Evolutionary conservation across 129 eudicot genomes (phyloP), one percentile per base, ranked within the genome.

Genomic region (Smallanthus sonchifolius): DNA sequence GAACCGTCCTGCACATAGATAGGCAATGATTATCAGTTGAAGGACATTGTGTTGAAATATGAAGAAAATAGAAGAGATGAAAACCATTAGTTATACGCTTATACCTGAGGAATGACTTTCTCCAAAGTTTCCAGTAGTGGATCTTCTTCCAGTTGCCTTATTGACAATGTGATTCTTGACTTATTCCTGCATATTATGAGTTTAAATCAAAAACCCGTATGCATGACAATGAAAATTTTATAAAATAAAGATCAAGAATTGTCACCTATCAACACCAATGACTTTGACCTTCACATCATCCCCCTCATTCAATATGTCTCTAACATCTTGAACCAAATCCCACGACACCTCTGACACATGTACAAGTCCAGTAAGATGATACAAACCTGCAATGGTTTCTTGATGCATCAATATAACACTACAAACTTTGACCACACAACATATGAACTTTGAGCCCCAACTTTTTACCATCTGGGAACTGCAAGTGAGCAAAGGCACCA

Each of bases 311-410:
- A 95, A 77, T 48, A 91, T 75, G 65, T 91, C 96, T 74, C 97
- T 85, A 62, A 79, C 87, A 44, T 95, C 96, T 34, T 83, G 96
- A 76, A 95, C 96, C 63, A 86, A 91, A 83, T 95, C 99, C 99
- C 99, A 95, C 0, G 99, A 95, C 52, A 95, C 92, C 78, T 95
- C 99, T 8, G 99, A 95, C 36, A 91, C 86, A 72, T 95, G 97
- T 60, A 95, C 91, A 24, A 95, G 88, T 70, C 99, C 99, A 7
- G 96, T 88, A 70, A 95, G 96, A 73, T 87, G 87, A 85, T 87
- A 91, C 52, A 15, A 48, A 36, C 99, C 97, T 95, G 88, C 82
- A 77, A 54, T 45, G 40, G 40, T 40, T 66, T 76, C 57, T 15
- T 5, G 37, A 61, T 34, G 61, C 51, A 44, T 76, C n/a, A 15